Conservation (phyloP, 257 asterid species). For the Solanum habrochaites region DNA sequence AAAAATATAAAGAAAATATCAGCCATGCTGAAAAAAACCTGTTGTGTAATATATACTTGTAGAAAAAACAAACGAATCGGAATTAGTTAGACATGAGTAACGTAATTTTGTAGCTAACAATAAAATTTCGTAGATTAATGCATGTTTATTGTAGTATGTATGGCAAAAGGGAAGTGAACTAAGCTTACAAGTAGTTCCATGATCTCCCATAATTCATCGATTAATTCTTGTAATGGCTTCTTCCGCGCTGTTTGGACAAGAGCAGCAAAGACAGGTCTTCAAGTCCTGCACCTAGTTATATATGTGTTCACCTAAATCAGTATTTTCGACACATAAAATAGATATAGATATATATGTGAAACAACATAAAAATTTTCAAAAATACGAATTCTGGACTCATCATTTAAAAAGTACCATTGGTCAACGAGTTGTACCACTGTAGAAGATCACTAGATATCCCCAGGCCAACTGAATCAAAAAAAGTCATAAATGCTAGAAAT, state of each 20-base stretch:
- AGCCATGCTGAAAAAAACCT: neutral
- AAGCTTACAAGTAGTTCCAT: constrained; percentile 68
- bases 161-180: neutral
- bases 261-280: constrained; percentile 71
- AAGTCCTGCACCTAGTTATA: constrained; percentile 28
- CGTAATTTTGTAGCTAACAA: neutral
- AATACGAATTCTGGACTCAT: neutral
- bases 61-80: neutral
- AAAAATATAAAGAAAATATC: neutral
- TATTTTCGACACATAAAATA: neutral
- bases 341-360: neutral
- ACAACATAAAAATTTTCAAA: too few species aligned
- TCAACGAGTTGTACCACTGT: neutral
- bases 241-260: constrained; percentile 82
- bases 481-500: neutral
- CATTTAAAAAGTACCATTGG: neutral
- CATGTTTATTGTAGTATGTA: neutral
- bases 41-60: neutral
- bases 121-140: neutral
- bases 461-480: neutral
- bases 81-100: neutral
- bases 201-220: constrained; percentile 93
- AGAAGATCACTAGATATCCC: neutral
- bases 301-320: neutral
- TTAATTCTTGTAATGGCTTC: constrained; percentile 61